phyloP scores from a whole-genome alignment of 768 basidiomycete species.

The Mycena pura region DNA sequence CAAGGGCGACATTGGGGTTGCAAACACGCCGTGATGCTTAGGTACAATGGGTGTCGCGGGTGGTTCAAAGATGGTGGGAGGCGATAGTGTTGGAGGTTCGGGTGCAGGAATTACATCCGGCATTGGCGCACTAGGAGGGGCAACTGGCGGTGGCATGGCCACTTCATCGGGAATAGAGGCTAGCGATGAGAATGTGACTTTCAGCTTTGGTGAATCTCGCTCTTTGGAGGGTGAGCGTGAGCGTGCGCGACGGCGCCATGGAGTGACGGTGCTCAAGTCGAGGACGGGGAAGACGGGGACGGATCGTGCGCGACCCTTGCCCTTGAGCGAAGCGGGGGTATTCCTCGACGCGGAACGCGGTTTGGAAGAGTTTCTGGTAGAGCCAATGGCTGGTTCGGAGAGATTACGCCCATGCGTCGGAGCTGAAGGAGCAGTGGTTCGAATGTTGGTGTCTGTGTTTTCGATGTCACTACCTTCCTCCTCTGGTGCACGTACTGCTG shows the following conservation, averaged over 20 bases:
- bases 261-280: conserved; percentile 51
- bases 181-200: conserved; percentile 32
- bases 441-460: conserved; percentile 18
- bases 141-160: conserved; percentile 18
- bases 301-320: conserved; percentile 47
- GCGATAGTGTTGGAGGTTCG: background rate
- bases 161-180: conserved; percentile 38
- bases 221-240: conserved; percentile 55
- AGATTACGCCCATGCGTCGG: conserved; percentile 40
- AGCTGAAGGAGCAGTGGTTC: conserved; percentile 22
- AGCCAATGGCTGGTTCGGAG: conserved; percentile 41
- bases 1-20: conserved; percentile 48
- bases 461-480: conserved; percentile 20
- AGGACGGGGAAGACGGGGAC: conserved; percentile 51
- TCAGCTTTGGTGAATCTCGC: conserved; percentile 37
- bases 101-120: background rate
- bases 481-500: background rate
- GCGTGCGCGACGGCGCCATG: conserved; percentile 43
- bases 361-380: conserved; percentile 30
- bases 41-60: conserved; percentile 32
- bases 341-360: conserved; percentile 36
- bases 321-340: conserved; percentile 31
- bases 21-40: conserved; percentile 7
- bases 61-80: conserved; percentile 18
- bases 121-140: background rate